These are phyloP conservation scores for Geotrichum carabidarum DNA, from an alignment of 1,139 yeast genomes.

Conservation along the genomic window DNA sequence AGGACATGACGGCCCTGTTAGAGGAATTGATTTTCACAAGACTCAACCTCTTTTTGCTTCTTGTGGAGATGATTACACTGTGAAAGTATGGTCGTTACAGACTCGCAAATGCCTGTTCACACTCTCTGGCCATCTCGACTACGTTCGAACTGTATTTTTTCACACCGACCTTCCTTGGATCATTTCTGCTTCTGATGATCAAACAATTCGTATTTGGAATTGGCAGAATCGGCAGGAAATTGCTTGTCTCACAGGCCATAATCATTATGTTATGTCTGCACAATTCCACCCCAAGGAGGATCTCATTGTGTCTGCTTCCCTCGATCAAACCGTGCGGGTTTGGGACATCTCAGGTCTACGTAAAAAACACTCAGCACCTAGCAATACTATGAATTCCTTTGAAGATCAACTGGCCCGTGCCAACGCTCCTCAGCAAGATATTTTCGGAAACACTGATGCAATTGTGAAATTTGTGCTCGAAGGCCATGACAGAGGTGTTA, in stretches of 20 bases:
- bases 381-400: conserved; percentile 47
- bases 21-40: conserved; percentile 93
- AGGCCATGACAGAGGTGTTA: conserved; percentile 97
- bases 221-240: conserved; percentile 98
- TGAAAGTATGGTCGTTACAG: conserved; percentile 93
- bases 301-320: conserved; percentile 87
- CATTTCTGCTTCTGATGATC: conserved; percentile 93
- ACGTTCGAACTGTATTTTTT: conserved; percentile 89
- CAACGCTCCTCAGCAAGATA: conserved; percentile 62
- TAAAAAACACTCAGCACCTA: conserved; percentile 84
- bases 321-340: conserved; percentile 97
- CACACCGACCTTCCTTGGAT: conserved; percentile 98
- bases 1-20: conserved; percentile 97
- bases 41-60: conserved; percentile 96
- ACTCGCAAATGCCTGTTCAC: conserved; percentile 90
- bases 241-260: conserved; percentile 96
- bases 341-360: conserved; percentile 97
- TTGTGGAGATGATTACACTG: conserved; percentile 94
- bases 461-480: conserved; percentile 93
- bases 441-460: conserved; percentile 90
- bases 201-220: conserved; percentile 97
- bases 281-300: conserved; percentile 96
- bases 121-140: conserved; percentile 85
- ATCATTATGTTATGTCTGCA: conserved; percentile 97
- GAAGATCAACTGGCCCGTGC: conserved; percentile 73